Evolutionary conservation across 768 basidiomycete species (phyloP), one percentile per base, ranked within the genome.

Genomic region (Boletellus ananas): DNA sequence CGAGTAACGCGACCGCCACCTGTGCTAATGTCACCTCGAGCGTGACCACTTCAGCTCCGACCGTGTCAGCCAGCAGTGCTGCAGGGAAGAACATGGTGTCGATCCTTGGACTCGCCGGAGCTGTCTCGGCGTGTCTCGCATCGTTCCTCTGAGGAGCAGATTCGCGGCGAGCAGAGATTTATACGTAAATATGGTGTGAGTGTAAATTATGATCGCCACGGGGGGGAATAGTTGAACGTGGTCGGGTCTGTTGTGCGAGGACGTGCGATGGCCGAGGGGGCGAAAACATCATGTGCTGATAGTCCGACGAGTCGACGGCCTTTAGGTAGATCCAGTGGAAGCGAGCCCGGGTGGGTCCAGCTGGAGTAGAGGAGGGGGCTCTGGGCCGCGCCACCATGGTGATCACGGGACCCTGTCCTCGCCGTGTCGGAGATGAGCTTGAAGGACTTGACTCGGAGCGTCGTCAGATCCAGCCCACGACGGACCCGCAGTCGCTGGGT

Each of bases 1-100:
- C 82, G 1, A 69, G 76, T 31, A 75, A 70, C 48, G 61, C 72
- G 29, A 61, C 64, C 3, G 55, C 57, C 17, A 35, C 43, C 12
- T 75, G 76, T 62, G 45, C 67, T 14, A 74, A 70, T 45, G 56
- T 68, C 29, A 68, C 65, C 23, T 49, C 65, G 14, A 54, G 44
- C 47, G 18, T 27, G 50, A 8, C 29, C 45, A 37, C 51, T 23
- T 42, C 56, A 33, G 42, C 51, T 11, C 52, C 63, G 4, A 56
- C 60, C 13, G 52, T 51, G 51, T 54, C 62, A 12, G 42, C 57
- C 18, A 58, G 46, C 13, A 34, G 41, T 29, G 49, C 45, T n/a
- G 55, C 60, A 8, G 47, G 40, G 25, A 67, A 52, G 29, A 60
- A 58, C 25, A 31, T 34, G 25, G 51, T 39, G 34, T 33, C 47